Percentiles rank a stretch among this genome's conserved stretches.
Conservation (phyloP, 306 rosid genomes). For the Malus fusca region DNA sequence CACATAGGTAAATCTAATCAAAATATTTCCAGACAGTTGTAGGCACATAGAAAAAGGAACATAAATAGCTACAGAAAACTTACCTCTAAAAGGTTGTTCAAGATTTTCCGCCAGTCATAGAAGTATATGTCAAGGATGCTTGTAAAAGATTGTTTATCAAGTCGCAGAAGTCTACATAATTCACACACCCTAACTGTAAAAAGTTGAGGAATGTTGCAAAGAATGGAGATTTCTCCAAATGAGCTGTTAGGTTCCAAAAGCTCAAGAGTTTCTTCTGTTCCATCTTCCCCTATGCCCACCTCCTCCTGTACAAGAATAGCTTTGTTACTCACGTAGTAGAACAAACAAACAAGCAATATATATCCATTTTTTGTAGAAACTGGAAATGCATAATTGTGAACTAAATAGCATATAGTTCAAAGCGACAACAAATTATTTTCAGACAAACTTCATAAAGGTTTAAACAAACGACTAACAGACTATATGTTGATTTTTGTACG, state of each 20-base stretch:
- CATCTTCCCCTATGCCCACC: slow-evolving; percentile 63
- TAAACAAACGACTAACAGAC: neutral
- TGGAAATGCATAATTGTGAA: neutral
- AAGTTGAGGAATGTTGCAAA: slow-evolving; percentile 94
- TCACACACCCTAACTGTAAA: slow-evolving; percentile 85
- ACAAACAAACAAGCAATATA: neutral
- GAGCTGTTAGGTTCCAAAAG: slow-evolving; percentile 49
- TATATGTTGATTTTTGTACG: neutral
- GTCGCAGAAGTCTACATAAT: slow-evolving; percentile 77
- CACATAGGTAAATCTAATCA: neutral
- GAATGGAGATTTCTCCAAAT: slow-evolving; percentile 84
- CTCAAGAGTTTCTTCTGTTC: slow-evolving; percentile 62
- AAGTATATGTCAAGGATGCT: slow-evolving; percentile 82
- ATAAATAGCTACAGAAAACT: slow-evolving; percentile 1
- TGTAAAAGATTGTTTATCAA: slow-evolving; percentile 85
- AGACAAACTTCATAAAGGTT: neutral
- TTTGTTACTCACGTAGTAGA: neutral
- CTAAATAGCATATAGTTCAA: neutral
- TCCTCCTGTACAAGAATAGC: slow-evolving; percentile 54
- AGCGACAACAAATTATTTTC: neutral
- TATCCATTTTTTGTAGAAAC: neutral
- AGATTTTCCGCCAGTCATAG: slow-evolving; percentile 76
- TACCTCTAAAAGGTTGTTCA: slow-evolving; percentile 94
- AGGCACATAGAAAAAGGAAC: neutral
- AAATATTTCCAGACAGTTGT: neutral